Evolutionary conservation across 441 rosid genomes (phyloP).

Genomic region (Bocquillonia castaneifolia): DNA sequence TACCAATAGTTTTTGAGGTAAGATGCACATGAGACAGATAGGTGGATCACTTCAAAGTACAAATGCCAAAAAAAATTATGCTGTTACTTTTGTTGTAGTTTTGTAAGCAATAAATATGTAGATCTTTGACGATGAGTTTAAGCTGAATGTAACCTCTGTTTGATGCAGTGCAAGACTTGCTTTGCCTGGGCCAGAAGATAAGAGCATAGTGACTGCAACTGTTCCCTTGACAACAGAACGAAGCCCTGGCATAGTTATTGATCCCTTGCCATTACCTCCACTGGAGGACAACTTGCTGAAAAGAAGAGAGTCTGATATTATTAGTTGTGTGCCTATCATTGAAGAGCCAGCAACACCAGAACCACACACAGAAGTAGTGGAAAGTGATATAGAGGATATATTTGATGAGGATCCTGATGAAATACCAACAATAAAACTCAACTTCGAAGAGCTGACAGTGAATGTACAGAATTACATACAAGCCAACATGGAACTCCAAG

Average conservation of each 20-base stretch:
- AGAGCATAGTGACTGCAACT: constrained; percentile 43
- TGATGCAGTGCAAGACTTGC: constrained; percentile 87
- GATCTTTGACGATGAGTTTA: constrained; percentile 2
- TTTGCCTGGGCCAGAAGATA: constrained; percentile 84
- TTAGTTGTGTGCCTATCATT: constrained; percentile 56
- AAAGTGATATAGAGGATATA: constrained; percentile 68
- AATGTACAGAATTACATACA: constrained; percentile 66
- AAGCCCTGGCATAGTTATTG: constrained; percentile 30
- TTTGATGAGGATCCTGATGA: constrained; percentile 67
- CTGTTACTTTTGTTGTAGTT: not conserved
- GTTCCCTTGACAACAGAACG: constrained; percentile 34
- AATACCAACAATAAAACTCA: constrained; percentile 75
- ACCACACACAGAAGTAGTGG: constrained; percentile 38
- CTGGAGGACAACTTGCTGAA: constrained; percentile 33
- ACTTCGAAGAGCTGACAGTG: constrained; percentile 53
- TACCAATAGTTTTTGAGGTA: not conserved
- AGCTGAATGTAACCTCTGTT: constrained; percentile 23
- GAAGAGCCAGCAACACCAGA: constrained; percentile 88
- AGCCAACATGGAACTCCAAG: constrained; percentile 68
- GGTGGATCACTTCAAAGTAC: not conserved
- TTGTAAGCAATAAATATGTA: not conserved
- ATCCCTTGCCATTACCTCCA: constrained; percentile 42
- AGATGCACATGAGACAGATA: not conserved
- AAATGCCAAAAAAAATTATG: not conserved
- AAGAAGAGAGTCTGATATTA: constrained; percentile 20